Evolutionary conservation across 495 filamentous ascomycete genomes (phyloP).

Genomic region (Chaetomium cochliodes): DNA sequence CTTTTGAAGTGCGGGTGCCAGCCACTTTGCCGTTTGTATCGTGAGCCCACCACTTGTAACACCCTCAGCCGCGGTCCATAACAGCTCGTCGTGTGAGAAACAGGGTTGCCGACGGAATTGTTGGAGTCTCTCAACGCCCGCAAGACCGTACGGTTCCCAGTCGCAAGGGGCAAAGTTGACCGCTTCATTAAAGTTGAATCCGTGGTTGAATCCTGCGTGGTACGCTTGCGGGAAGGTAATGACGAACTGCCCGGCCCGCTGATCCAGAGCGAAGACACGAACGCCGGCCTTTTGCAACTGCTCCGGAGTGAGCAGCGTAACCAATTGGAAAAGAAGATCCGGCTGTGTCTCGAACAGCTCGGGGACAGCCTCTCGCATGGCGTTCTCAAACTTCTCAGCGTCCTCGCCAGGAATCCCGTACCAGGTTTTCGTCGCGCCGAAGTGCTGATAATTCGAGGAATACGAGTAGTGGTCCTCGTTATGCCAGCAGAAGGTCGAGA

Average conservation of each 20-base stretch:
- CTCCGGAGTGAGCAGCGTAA: conserved; percentile 89
- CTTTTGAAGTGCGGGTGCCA: conserved; percentile 80
- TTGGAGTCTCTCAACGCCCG: conserved; percentile 81
- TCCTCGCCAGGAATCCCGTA: conserved; percentile 96
- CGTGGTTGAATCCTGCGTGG: conserved; percentile 91
- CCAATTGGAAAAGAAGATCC: conserved; percentile 93
- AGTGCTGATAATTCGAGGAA: conserved; percentile 98
- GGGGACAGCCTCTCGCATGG: conserved; percentile 92
- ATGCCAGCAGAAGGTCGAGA: conserved; percentile 99
- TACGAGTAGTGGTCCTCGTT: conserved; percentile 98
- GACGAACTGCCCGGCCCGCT: conserved; percentile 93
- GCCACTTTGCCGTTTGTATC: conserved; percentile 92
- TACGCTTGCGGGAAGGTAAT: conserved; percentile 93
- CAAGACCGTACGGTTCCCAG: conserved; percentile 91
- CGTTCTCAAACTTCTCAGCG: conserved; percentile 88
- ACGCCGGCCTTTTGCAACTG: conserved; percentile 95
- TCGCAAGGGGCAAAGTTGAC: conserved; percentile 97
- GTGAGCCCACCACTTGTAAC: conserved; percentile 68
- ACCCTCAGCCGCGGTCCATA: conserved; percentile 74
- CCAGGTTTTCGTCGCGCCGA: conserved; percentile 98
- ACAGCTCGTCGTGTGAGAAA: conserved; percentile 96
- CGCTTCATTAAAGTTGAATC: conserved; percentile 98
- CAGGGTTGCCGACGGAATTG: conserved; percentile 88
- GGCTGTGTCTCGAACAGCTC: conserved; percentile 97
- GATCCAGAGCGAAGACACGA: conserved; percentile 86